Evolutionary conservation across 768 basidiomycete species (phyloP).

Genomic region (Steccherinum ochraceum): DNA sequence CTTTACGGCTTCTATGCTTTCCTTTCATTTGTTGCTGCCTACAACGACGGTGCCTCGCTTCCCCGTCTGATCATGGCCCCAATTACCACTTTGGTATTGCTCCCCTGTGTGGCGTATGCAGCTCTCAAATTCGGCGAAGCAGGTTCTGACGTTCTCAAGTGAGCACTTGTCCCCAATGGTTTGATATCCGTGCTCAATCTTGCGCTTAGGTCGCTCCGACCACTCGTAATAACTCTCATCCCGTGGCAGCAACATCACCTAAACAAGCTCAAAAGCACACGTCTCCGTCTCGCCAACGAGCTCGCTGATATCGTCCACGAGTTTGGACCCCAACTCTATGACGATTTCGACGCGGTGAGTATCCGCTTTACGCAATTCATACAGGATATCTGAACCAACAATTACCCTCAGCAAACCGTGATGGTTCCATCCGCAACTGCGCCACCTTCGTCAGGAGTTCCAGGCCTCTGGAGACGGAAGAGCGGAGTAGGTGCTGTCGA

Average conservation of each 20-base stretch:
- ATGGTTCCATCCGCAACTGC: conserved; percentile 74
- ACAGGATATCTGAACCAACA: conserved; percentile 2
- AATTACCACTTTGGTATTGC: conserved; percentile 56
- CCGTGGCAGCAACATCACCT: conserved; percentile 85
- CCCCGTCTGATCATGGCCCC: conserved; percentile 70
- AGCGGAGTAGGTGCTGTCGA: conserved; percentile 71
- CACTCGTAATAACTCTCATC: conserved; percentile 77
- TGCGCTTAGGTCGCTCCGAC: conserved; percentile 72
- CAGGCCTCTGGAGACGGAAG: conserved; percentile 71
- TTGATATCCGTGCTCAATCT: conserved; percentile 3
- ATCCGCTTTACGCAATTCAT: no score
- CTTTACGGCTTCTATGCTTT: conserved; percentile 81
- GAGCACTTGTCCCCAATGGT: conserved; percentile 22
- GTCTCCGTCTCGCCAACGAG: conserved; percentile 73
- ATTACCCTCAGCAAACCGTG: conserved; percentile 54
- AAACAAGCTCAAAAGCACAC: conserved; percentile 65
- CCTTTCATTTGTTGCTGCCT: conserved; percentile 65
- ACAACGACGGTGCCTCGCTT: conserved; percentile 55
- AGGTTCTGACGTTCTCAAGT: conserved; percentile 96
- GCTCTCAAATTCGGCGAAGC: conserved; percentile 97
- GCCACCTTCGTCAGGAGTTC: conserved; percentile 67
- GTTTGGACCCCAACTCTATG: conserved; percentile 80
- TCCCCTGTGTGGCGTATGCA: conserved; percentile 87
- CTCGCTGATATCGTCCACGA: conserved; percentile 79
- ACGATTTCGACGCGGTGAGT: conserved; percentile 76